Base-by-base conservation (phyloP, 106 monocot genomes). In the Allium fistulosum region DNA sequence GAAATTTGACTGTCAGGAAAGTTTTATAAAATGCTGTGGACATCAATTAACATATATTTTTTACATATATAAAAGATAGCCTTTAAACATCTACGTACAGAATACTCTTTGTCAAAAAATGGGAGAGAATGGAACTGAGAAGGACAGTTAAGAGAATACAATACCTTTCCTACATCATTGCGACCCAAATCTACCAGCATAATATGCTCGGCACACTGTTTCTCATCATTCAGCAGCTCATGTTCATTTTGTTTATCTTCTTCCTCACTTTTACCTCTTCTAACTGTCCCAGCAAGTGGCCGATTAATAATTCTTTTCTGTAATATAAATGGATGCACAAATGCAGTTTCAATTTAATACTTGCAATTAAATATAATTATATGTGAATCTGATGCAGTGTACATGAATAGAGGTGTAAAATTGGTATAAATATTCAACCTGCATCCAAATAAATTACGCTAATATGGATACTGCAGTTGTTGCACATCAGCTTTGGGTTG, bases 181-280 rank as follows among this genome's bases (percentile, higher is more conserved):
- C 83, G 77, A 14, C 83, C 87, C 63, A 88, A 68, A 77, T 88
- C 88, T 60, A 84, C 88, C 6, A 88, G 68, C 88, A 88, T 88
- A 61, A 88, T 81, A 60, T 88, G 88, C 70, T 88, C 88, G 37
- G 88, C 88, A 76, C 88, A 76, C 64, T 88, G 81, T 68, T 88
- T 88, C 69, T 88, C 84, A 74, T 88, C 88, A 46, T 64, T 81
- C 62, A 88, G 59, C 55, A 88, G 71, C 67, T 79, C 58, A 10
- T 81, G 49, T 69, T 84, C 76, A 51, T 79, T 72, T 47, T 79
- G 48, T 11, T 63, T 12, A 74, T 88, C 88, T 64, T 84, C 84
- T 49, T 73, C 59, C 27, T 74, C 69, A 46, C 78, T 79, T 67
- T 55, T 70, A 65, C 88, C 88, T 69, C 88, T 83, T 65, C 80